phyloP scores from a whole-genome alignment of 805 yeast species.

The Yarrowia porcina region DNA sequence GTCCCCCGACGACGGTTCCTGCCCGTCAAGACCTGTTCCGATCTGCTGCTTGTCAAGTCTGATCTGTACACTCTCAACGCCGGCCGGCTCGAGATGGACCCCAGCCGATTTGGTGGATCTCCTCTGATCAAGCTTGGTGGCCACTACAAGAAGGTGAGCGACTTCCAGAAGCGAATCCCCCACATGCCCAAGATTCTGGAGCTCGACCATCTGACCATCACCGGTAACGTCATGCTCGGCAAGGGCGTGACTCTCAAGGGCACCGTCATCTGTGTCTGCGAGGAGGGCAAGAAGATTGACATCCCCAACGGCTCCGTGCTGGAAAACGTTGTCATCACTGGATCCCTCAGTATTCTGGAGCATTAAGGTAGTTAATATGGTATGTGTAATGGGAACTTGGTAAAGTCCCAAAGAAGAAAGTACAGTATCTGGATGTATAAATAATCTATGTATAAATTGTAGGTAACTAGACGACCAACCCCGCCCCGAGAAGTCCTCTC shows the following conservation, averaged over 20 bases:
- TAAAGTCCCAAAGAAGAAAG: too few relatives aligned
- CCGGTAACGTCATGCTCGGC: conserved; percentile 93
- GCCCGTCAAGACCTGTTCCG: conserved; percentile 98
- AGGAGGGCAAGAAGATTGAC: conserved; percentile 94
- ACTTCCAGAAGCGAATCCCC: conserved; percentile 83
- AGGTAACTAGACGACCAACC: neutral
- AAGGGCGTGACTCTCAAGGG: conserved; percentile 89
- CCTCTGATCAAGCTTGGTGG: conserved; percentile 96
- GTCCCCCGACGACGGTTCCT: conserved; percentile 97
- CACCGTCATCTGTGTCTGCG: conserved; percentile 95
- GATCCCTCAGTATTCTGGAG: conserved; percentile 90
- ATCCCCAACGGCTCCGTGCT: conserved; percentile 94
- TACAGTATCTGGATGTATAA: neutral
- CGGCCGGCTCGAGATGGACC: conserved; percentile 82
- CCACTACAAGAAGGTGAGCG: conserved; percentile 92
- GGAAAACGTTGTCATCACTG: conserved; percentile 96
- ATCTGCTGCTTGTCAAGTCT: conserved; percentile 87
- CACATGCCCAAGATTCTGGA: conserved; percentile 96
- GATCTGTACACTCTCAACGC: conserved; percentile 88
- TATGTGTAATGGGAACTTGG: too few relatives aligned
- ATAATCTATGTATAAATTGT: neutral
- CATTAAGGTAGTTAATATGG: too few relatives aligned
- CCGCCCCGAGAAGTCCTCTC: neutral
- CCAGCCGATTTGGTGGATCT: conserved; percentile 82
- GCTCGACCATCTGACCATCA: conserved; percentile 93